Evolutionary conservation across 176 grass and related monocot species (phyloP), one percentile per base, ranked within the genome.

Genomic region (Cenchrus purpureus): DNA sequence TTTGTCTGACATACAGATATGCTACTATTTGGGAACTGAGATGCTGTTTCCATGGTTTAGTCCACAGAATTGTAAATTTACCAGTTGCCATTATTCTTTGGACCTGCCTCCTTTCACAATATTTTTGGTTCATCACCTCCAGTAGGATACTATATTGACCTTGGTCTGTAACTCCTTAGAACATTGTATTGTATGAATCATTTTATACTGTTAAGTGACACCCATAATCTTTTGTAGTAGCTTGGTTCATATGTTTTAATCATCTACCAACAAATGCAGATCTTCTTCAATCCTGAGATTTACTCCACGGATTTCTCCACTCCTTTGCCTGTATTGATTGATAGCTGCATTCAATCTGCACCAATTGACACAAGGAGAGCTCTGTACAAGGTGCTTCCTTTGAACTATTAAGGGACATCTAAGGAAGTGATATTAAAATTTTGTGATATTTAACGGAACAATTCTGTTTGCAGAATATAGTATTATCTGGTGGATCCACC

Each of bases 291-390:
- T 89, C 96, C 93, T 52, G 96, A 98, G 83, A 95, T 98, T 73
- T 92, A 92, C 75, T 86, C 89, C 25, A 16, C 88, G 20, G 87
- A 88, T 79, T 93, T 95, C 83, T 67, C 82, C 56, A 92, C 89
- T 88, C 87, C 93, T 85, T 89, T 98, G 80, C 96, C 93, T 79
- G 83, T 86, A 88, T 72, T 98, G 64, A 95, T 98, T 80, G 96
- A 98, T 75, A 92, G 53, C 44, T 98, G 96, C 82, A 88, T 98
- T 77, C 96, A 95, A 71, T 98, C 96, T 45, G 90, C 96, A 71
- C 96, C 96, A 67, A 98, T 98, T 77, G 96, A 98, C 82, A 98
- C 93, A n/a, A 95, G 96, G 80, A 95, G 96, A 76, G 89, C 93
- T 90, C 85, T 98, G 44, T 98, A 98, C 86, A 98, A 98, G 93